Base-by-base conservation (phyloP, 352 stramenopile species). In the Peronospora destructor region DNA sequence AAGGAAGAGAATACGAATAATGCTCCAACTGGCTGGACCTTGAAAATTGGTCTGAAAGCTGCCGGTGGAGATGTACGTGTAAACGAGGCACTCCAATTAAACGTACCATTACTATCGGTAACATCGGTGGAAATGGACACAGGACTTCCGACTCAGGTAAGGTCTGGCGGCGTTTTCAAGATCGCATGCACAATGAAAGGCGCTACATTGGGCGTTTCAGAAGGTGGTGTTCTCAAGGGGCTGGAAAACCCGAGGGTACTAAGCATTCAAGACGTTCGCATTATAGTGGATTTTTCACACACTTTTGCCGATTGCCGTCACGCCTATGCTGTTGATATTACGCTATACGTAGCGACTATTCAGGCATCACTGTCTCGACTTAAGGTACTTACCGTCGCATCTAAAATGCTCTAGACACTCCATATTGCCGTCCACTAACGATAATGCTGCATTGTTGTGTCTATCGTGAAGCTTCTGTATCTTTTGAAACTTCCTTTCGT, bases 401-500 rank as follows among this genome's bases (percentile, higher is more conserved):
- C 34, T 32, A 1, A 26, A 30, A 21, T 45, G 35, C 21, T 36
- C 26, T 40, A 25, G 10, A 36, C 14, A 51, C 11, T 32, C 17
- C 11, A 2, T 47, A 6, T 17, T 51, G 16, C 16, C 37, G 9
- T 46, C 14, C 29, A 42, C 14, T 55, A 52, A 55, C 16, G 6
- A 14, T 57, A 49, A 44, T 14, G n/a, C 7, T 55, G 3, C 33
- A 11, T 21, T 49, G 21, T 43, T 53, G 9, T 53, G 17, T 45
- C 49, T 9, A 13, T 37, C 30, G 6, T 62, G 14, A 41, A 83
- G 72, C 40, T 76, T 35, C 45, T 62, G 16, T 81, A 79, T 56
- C 38, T 84, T 11, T 42, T 63, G 29, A 73, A 73, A 47, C 41
- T 66, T 14, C 69, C 72, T 16, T 59, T 54, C 29, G 14, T 42